A percentile compares a stretch with the other conserved stretches of the same genome.
These are phyloP conservation scores for Flaveria ramosissima DNA, from an alignment of 129 eudicot genomes.

Conservation along the genomic window DNA sequence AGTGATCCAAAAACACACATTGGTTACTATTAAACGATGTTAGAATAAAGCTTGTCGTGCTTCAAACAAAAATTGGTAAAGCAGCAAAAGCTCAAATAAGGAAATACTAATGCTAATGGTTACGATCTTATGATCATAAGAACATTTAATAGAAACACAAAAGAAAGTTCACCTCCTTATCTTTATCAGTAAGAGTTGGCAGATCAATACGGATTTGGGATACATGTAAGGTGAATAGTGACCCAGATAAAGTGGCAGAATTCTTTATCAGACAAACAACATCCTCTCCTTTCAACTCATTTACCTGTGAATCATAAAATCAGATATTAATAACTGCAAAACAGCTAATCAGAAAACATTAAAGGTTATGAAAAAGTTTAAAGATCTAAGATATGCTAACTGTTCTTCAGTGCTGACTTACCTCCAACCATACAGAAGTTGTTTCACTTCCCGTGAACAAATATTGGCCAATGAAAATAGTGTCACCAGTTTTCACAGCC, in stretches of 20 bases:
- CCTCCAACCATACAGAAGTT: conserved; percentile 90
- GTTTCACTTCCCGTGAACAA: conserved; percentile 87
- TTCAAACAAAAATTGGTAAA: background rate
- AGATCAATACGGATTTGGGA: conserved; percentile 75
- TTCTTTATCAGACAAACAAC: conserved; percentile 79
- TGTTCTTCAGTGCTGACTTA: conserved; percentile 13
- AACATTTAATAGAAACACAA: background rate
- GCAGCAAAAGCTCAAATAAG: background rate
- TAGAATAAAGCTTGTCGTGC: conserved; percentile 1
- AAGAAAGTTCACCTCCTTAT: conserved; percentile 62
- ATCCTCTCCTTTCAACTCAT: conserved; percentile 72
- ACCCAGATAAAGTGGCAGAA: conserved; percentile 74
- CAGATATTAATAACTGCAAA: background rate
- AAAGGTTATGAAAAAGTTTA: background rate
- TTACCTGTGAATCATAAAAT: conserved; percentile 49
- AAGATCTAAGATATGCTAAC: background rate
- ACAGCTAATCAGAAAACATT: conserved; percentile 6
- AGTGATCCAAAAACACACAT: background rate
- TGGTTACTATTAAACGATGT: conserved; percentile 1
- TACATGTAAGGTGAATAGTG: conserved; percentile 80
- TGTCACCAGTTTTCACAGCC: conserved; percentile 87
- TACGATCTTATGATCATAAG: background rate
- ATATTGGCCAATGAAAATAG: conserved; percentile 86
- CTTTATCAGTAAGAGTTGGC: conserved; percentile 89
- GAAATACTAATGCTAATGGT: background rate